Base-by-base conservation (phyloP, 352 stramenopile genomes). In the Discostella stelligera region DNA sequence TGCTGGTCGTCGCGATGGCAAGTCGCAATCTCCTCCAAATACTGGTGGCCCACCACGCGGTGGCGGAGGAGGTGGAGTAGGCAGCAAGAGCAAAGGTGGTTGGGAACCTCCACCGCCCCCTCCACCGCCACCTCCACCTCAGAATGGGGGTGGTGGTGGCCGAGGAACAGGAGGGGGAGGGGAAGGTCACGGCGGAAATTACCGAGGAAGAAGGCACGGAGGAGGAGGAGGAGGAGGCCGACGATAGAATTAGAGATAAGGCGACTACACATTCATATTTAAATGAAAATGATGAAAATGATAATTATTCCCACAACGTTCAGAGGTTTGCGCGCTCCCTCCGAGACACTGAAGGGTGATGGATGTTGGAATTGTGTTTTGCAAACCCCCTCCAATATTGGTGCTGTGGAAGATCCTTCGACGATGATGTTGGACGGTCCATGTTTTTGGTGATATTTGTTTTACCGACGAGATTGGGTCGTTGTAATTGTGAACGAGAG, bases 81-180 rank as follows among this genome's bases (percentile, higher is more conserved):
- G 23, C 23, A 48, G n/a, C 50, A 37, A 60, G 14, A 25, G 66
- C 14, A 48, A 56, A 62, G 32, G 52, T 10, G 52, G 50, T 44
- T 48, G 64, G 49, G 25, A 61, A 59, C 49, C 61, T 4, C 61
- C 41, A n/a, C n/a, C n/a, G n/a, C n/a, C n/a, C n/a, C n/a, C n/a
- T n/a, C n/a, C n/a, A n/a, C n/a, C n/a, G n/a, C n/a, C 37, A 44
- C 37, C 37, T 44, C 37, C 37, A 44, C 11, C 37, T 44, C 37
- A 46, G 49, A 32, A 32, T 52, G 56, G 30, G 49, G 56, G 56
- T 52, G 56, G 30, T 32, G 13, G n/a, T 32, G 56, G 39, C 27
- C 30, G 56, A 56, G 49, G 49, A 56, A 56, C 13, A 30, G 18
- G 11, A 16, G 49, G 49, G 23, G 49, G 49, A 56, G 49, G 6